Conservation (phyloP, 225 moss, liverwort and hornwort species). For the Takakia lepidozioides region DNA sequence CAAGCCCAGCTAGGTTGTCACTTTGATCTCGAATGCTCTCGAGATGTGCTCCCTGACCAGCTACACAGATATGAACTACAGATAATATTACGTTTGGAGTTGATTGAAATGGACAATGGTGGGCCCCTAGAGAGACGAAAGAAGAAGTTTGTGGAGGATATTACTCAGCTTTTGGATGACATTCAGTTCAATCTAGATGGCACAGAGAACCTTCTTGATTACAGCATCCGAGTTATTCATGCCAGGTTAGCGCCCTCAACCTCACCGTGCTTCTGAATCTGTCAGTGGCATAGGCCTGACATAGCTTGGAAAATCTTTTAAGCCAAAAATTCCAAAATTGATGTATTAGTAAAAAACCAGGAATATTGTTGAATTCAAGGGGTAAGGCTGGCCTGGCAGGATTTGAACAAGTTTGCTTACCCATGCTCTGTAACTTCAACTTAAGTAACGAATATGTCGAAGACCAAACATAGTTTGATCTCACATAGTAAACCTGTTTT, state of each 20-base stretch:
- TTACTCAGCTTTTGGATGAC: slow-evolving; percentile 65
- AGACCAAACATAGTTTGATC: too few relatives aligned
- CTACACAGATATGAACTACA: slow-evolving; percentile 53
- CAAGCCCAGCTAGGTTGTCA: too few relatives aligned
- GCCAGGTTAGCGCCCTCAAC: slow-evolving; percentile 68
- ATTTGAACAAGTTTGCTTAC: too few relatives aligned
- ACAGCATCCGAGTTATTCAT: slow-evolving; percentile 45
- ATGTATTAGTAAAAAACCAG: background rate
- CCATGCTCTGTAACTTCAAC: too few relatives aligned
- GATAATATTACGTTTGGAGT: slow-evolving; percentile 68
- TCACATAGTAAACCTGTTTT: too few relatives aligned
- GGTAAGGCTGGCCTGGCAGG: too few relatives aligned
- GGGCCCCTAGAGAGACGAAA: slow-evolving; percentile 28
- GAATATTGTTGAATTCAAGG: background rate
- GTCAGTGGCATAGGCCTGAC: too few relatives aligned
- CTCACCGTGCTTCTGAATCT: too few relatives aligned
- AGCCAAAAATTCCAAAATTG: background rate
- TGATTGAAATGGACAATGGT: slow-evolving; percentile 40
- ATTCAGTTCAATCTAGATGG: slow-evolving; percentile 64
- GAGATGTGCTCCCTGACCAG: slow-evolving; percentile 12
- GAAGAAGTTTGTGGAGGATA: slow-evolving; percentile 26
- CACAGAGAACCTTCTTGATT: slow-evolving; percentile 38
- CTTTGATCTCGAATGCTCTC: too few relatives aligned
- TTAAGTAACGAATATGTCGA: too few relatives aligned
- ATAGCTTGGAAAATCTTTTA: background rate